phyloP scores from a whole-genome alignment of 495 filamentous ascomycete species.

The Penicillium silybi region DNA sequence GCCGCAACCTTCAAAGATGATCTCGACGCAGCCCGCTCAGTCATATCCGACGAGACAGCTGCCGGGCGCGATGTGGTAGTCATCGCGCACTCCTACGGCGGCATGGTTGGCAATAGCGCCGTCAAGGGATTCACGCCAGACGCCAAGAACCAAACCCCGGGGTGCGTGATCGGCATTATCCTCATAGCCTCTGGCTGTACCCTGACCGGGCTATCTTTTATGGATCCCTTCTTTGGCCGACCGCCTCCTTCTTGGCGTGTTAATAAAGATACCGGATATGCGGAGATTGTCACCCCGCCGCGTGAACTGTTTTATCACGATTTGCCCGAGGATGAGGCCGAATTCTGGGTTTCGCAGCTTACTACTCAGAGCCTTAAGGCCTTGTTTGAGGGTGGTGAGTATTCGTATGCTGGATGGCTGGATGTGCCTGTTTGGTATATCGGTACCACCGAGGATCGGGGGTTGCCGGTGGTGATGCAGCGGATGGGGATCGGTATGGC shows the following conservation, averaged over 20 bases:
- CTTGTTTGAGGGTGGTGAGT: constrained; percentile 29
- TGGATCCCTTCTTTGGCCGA: constrained; percentile 29
- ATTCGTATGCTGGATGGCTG: constrained; percentile 29
- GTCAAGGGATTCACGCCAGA: constrained; percentile 39
- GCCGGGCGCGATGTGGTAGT: constrained; percentile 42
- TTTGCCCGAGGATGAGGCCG: constrained; percentile 21
- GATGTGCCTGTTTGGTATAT: constrained; percentile 34
- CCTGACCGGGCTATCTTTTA: constrained; percentile 21
- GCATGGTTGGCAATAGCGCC: constrained; percentile 44
- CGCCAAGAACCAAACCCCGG: constrained; percentile 13
- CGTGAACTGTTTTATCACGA: constrained; percentile 34
- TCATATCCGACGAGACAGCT: constrained; percentile 30
- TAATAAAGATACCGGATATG: constrained; percentile 23
- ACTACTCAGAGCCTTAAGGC: constrained; percentile 27
- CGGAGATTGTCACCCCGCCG: constrained; percentile 25
- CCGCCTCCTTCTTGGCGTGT: constrained; percentile 24
- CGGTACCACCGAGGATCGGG: constrained; percentile 28
- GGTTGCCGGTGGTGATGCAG: constrained; percentile 31
- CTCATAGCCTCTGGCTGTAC: constrained; percentile 36
- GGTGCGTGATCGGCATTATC: constrained; percentile 41
- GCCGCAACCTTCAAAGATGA: constrained; percentile 35
- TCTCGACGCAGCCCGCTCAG: constrained; percentile 30
- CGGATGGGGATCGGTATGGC: constrained; percentile 28
- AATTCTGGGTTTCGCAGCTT: constrained; percentile 24
- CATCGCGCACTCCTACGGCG: constrained; percentile 51